Evolutionary conservation across 805 yeast species (phyloP).

Genomic region (Candida railenensis): DNA sequence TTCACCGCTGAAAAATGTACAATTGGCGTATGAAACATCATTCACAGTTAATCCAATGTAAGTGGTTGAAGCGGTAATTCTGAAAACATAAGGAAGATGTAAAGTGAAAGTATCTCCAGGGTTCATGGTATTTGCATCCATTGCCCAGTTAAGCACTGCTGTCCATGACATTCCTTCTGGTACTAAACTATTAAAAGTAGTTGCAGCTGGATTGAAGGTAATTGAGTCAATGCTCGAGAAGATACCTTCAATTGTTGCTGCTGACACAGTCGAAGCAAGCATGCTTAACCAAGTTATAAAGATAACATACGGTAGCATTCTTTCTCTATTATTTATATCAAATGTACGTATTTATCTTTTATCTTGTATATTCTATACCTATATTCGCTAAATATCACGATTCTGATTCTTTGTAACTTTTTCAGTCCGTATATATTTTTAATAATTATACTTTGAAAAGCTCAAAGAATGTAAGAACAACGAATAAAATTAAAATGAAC

Average conservation of each 20-base stretch:
- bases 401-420: not conserved
- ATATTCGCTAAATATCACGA: not conserved
- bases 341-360: not conserved
- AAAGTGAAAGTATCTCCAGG: slow-evolving; percentile 21
- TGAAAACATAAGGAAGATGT: slow-evolving; percentile 15
- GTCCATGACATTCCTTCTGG: slow-evolving; percentile 12
- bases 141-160: slow-evolving; percentile 20
- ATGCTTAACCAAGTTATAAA: not conserved
- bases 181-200: not conserved
- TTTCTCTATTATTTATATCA: not conserved
- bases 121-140: slow-evolving; percentile 13
- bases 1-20: slow-evolving; percentile 9
- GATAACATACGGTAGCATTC: not conserved
- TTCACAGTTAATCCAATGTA: slow-evolving; percentile 7
- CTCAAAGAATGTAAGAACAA: no score
- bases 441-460: no score
- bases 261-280: not conserved
- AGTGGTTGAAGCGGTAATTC: slow-evolving; percentile 9
- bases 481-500: no score
- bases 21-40: slow-evolving; percentile 9
- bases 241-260: slow-evolving; percentile 14
- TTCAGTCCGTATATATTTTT: not conserved
- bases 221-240: slow-evolving; percentile 15
- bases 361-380: not conserved
- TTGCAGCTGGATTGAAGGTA: slow-evolving; percentile 9